Base-by-base conservation (phyloP, 768 basidiomycete genomes). In the Lentinula detonsa region DNA sequence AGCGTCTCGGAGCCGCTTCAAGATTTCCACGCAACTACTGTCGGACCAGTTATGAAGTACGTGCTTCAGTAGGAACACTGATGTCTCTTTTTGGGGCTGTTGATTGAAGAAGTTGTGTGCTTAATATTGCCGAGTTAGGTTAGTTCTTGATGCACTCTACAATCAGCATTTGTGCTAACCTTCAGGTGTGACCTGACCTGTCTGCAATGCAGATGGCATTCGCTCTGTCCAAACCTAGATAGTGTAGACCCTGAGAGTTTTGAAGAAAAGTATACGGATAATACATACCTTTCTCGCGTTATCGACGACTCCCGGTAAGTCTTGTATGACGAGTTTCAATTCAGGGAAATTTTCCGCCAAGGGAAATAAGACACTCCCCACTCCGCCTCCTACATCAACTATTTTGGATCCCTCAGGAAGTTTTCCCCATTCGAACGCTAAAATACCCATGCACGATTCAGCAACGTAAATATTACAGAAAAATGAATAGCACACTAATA, bases 21-120 rank as follows among this genome's bases (percentile, higher is more conserved):
- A 68, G 46, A 84, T 81, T 40, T 74, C 74, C 23, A 62, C 64
- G 34, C 71, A 70, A 33, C 63, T 71, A 2, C 64, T 67, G 56
- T 84, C 82, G 1, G 81, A 75, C 83, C 83, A 84, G 62, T 84
- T 81, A 61, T 84, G 82, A 31, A 81, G 75, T 51, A 83, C 75
- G 10, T 76, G 75, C 37, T 80, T 73, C 35, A 84, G 63, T 13
- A 83, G 64, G 65, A 78, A 84, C 3, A 82, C 76, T 1, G 79
- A 73, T 68, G 76, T 63, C 43, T 70, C 21, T 3, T 70, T 62
- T 13, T 69, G 57, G 1, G 73, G 72, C 62, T 84, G 83, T 2
- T 75, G 76, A 9, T 69, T 70, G 66, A 84, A 83, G 65, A 83
- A 84, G 67, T 83, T 79, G 52, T 84, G 82, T 4, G 71, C 79